Percentiles rank a stretch among this genome's conserved stretches.
phyloP scores from a whole-genome alignment of 192 early-diverging fungal species.

The Linderina pennispora region DNA sequence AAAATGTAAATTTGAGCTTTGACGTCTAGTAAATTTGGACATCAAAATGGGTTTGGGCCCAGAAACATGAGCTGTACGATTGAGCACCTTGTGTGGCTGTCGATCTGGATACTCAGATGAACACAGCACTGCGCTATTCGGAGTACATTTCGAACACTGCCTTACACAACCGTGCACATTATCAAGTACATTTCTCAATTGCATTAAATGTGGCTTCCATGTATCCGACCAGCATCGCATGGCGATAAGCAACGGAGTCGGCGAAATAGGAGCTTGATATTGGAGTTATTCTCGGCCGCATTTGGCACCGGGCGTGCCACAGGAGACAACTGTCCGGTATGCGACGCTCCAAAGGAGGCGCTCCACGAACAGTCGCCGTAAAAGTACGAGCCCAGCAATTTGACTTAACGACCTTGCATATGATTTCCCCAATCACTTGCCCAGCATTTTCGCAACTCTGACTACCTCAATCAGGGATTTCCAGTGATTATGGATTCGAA shows the following conservation, averaged over 20 bases:
- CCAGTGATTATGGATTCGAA: too few species aligned
- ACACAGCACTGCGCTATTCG: not conserved
- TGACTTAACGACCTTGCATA: conserved; percentile 38
- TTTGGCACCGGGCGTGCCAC: conserved; percentile 34
- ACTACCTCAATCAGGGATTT: too few species aligned
- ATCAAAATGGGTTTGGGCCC: too few species aligned
- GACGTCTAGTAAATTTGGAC: too few species aligned
- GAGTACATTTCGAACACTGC: not conserved
- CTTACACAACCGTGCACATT: not conserved
- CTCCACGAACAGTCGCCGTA: conserved; percentile 14
- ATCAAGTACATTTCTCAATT: not conserved
- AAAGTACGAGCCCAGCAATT: conserved; percentile 27
- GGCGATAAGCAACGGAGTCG: conserved; percentile 3
- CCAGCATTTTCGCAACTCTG: too few species aligned
- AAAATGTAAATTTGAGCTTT: too few species aligned
- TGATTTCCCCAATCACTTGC: too few species aligned
- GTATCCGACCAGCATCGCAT: conserved; percentile 10
- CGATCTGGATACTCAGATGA: not conserved
- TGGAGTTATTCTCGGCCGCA: conserved; percentile 21
- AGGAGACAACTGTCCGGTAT: conserved; percentile 15
- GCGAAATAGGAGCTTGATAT: conserved; percentile 17
- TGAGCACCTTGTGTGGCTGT: too few species aligned
- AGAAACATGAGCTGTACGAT: too few species aligned
- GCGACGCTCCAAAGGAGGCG: conserved; percentile 19
- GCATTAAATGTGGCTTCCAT: conserved; percentile 11